phyloP scores from a whole-genome alignment of 2,329 filamentous ascomycete genomes.

The Talaromyces albobiverticillius region DNA sequence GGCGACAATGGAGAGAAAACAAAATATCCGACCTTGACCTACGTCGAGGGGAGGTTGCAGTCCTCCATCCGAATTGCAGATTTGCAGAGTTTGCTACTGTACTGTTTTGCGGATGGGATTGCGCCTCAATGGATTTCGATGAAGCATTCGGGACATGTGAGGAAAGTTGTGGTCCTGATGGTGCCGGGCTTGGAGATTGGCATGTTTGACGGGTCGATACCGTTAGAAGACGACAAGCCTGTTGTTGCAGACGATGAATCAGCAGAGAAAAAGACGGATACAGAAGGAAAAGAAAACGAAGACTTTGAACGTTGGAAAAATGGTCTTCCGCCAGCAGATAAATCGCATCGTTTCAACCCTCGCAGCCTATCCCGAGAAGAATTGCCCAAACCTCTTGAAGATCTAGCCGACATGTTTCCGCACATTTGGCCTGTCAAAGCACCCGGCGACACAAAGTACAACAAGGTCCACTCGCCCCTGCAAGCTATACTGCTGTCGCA shows the following conservation, averaged over 20 bases:
- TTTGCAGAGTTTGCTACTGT: conserved; percentile 57
- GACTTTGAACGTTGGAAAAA: conserved; percentile 41
- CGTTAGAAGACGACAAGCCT: conserved; percentile 21
- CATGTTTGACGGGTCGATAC: conserved; percentile 70
- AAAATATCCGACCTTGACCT: conserved; percentile 54
- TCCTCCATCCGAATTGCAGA: conserved; percentile 57
- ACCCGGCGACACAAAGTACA: conserved; percentile 78
- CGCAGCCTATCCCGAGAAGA: conserved; percentile 26
- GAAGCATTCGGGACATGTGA: conserved; percentile 53
- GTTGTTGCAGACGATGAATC: conserved; percentile 8
- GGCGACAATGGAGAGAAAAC: conserved; percentile 40
- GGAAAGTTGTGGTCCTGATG: conserved; percentile 84
- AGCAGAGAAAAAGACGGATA: conserved; percentile 20
- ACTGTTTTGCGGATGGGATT: conserved; percentile 59
- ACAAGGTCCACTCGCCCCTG: conserved; percentile 81
- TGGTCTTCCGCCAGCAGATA: conserved; percentile 33
- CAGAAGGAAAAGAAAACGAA: conserved; percentile 15
- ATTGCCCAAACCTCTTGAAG: conserved; percentile 54
- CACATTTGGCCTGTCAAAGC: conserved; percentile 87
- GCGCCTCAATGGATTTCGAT: conserved; percentile 64
- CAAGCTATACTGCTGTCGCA: conserved; percentile 78
- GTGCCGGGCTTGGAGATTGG: conserved; percentile 85
- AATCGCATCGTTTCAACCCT: conserved; percentile 33
- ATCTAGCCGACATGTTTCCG: conserved; percentile 77
- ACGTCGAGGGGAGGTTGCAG: conserved; percentile 53